A percentile compares a stretch with the other conserved stretches of the same genome.
Conservation (phyloP, 2,329 filamentous ascomycete species). For the Plectosphaerella plurivora region DNA sequence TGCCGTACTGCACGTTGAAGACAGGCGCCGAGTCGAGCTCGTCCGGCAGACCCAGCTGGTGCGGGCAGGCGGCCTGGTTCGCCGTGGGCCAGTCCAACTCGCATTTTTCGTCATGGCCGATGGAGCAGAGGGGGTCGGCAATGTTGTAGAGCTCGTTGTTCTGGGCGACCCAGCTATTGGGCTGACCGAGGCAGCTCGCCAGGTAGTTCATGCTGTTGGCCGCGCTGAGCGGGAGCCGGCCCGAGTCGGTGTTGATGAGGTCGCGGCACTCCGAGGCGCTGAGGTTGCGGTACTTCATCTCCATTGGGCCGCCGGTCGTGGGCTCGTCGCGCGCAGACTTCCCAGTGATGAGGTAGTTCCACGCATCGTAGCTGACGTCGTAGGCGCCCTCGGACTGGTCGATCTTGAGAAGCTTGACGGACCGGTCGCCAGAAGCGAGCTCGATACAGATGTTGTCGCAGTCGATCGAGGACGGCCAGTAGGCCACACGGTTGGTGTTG, state of each 20-base stretch:
- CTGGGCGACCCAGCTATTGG: slow-evolving; percentile 39
- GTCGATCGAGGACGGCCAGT: slow-evolving; percentile 41
- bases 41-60: slow-evolving; percentile 32
- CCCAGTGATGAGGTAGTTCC: slow-evolving; percentile 44
- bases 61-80: slow-evolving; percentile 40
- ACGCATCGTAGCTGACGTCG: slow-evolving; percentile 49
- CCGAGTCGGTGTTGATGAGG: slow-evolving; percentile 39
- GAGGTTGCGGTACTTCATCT: slow-evolving; percentile 41
- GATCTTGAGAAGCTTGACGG: slow-evolving; percentile 17
- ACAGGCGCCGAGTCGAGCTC: slow-evolving; percentile 33
- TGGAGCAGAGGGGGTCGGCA: slow-evolving; percentile 39
- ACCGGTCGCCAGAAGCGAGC: slow-evolving; percentile 14
- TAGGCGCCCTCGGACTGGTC: slow-evolving; percentile 32
- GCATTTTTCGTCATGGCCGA: slow-evolving; percentile 42
- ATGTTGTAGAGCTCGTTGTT: slow-evolving; percentile 49
- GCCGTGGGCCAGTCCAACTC: slow-evolving; percentile 33
- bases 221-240: slow-evolving; percentile 37
- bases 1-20: slow-evolving; percentile 42
- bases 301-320: slow-evolving; percentile 39
- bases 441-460: slow-evolving; percentile 42
- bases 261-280: slow-evolving; percentile 38
- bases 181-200: slow-evolving; percentile 34
- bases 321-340: slow-evolving; percentile 39
- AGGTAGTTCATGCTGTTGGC: slow-evolving; percentile 51
- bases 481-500: slow-evolving; percentile 47